phyloP scores from a whole-genome alignment of 2,329 filamentous ascomycete species.

The Colletotrichum endophyticum region DNA sequence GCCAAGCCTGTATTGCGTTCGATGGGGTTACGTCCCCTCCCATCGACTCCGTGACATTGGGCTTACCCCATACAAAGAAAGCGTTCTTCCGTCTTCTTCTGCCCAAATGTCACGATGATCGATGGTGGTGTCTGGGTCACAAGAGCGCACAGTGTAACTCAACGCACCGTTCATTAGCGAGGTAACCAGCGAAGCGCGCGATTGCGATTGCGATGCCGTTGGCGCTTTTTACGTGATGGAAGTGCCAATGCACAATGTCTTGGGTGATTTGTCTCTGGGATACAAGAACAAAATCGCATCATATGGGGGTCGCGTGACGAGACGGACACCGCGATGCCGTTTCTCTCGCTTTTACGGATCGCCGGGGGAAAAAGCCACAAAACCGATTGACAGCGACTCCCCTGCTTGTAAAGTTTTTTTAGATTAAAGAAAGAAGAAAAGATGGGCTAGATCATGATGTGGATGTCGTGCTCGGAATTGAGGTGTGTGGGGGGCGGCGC shows the following conservation, averaged over 20 bases:
- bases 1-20: background rate
- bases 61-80: background rate
- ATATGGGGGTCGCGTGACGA: background rate
- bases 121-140: background rate
- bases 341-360: background rate
- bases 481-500: background rate
- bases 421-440: background rate
- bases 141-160: background rate
- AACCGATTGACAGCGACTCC: background rate
- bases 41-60: background rate
- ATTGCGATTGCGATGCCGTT: background rate
- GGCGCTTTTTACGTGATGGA: background rate
- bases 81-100: background rate
- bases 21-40: background rate
- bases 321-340: background rate
- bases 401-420: background rate
- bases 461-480: background rate
- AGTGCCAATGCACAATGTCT: background rate
- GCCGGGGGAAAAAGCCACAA: background rate
- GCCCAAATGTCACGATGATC: background rate
- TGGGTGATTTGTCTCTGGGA: background rate
- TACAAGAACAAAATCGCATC: background rate
- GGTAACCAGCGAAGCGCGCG: background rate
- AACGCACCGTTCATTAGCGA: background rate
- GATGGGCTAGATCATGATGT: background rate